These are phyloP conservation scores for Russula emetica DNA, from an alignment of 768 basidiomycete species.

Conservation along the genomic window DNA sequence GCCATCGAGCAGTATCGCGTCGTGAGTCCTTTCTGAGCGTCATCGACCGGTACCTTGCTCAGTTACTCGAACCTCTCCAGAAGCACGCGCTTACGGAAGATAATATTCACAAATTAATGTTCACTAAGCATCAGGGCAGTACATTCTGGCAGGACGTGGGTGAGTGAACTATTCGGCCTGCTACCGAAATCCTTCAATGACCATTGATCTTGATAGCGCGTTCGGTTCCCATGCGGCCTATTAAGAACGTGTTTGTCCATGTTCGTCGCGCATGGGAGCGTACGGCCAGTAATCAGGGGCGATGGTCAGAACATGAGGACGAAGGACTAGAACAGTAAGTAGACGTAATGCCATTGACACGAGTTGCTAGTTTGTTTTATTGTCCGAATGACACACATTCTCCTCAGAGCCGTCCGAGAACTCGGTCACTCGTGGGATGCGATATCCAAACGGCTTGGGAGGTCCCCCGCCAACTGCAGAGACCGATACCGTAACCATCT, in stretches of 20 bases:
- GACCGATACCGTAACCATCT: slow-evolving; percentile 14
- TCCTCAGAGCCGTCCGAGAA: slow-evolving; percentile 5
- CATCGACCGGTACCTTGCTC: background rate
- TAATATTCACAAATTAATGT: background rate
- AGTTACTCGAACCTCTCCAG: background rate
- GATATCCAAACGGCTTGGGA: slow-evolving; percentile 5
- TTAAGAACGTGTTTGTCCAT: slow-evolving; percentile 15
- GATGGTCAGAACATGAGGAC: slow-evolving; percentile 6
- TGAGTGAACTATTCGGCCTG: background rate
- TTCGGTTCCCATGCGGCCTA: slow-evolving; percentile 16
- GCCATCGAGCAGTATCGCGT: slow-evolving; percentile 14
- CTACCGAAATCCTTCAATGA: background rate
- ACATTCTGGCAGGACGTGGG: slow-evolving; percentile 11
- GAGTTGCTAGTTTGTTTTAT: background rate
- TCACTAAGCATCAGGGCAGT: slow-evolving; percentile 11
- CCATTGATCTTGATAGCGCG: slow-evolving; percentile 1
- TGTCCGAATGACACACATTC: background rate
- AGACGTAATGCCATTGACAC: background rate
- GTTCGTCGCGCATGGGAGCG: slow-evolving; percentile 19
- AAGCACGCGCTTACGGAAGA: slow-evolving; percentile 7
- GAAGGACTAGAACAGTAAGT: slow-evolving; percentile 6
- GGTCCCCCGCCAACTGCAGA: slow-evolving; percentile 9
- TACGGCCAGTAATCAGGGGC: slow-evolving; percentile 3
- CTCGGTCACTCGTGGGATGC: slow-evolving; percentile 10
- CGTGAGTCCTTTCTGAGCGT: background rate